A percentile compares a stretch with the other conserved stretches of the same genome.
Conservation (phyloP, 352 stramenopile genomes). For the Globisporangium barbulae region DNA sequence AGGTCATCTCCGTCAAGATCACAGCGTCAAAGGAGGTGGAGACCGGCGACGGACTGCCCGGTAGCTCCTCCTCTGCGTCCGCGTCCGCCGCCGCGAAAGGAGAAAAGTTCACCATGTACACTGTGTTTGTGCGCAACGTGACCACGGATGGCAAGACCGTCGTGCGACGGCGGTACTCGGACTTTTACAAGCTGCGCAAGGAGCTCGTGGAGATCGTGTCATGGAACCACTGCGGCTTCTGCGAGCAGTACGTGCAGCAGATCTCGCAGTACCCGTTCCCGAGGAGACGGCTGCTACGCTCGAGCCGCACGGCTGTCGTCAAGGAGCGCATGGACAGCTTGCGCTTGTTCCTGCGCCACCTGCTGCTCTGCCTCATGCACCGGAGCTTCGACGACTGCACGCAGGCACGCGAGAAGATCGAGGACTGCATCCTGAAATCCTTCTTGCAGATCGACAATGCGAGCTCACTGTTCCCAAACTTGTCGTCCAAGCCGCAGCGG, state of each 20-base stretch:
- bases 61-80: background rate
- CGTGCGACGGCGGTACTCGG: constrained; percentile 75
- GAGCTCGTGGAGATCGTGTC: constrained; percentile 80
- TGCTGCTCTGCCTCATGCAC: constrained; percentile 69
- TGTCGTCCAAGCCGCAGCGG: constrained; percentile 46
- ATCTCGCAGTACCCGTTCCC: constrained; percentile 81
- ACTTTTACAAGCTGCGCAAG: constrained; percentile 84
- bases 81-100: constrained; percentile 23
- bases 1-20: constrained; percentile 62
- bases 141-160: constrained; percentile 71
- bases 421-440: constrained; percentile 65
- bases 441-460: constrained; percentile 77
- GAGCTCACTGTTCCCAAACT: constrained; percentile 44
- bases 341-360: constrained; percentile 70
- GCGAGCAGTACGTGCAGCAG: constrained; percentile 56
- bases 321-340: constrained; percentile 86
- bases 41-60: constrained; percentile 2
- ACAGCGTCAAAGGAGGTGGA: constrained; percentile 60
- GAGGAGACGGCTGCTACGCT: constrained; percentile 66
- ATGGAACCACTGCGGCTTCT: constrained; percentile 70
- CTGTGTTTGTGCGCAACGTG: constrained; percentile 75
- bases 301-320: constrained; percentile 60
- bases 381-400: constrained; percentile 65
- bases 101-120: constrained; percentile 85
- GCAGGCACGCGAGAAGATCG: constrained; percentile 64